These are phyloP conservation scores for Mortierella claussenii DNA, from an alignment of 192 early-diverging fungal genomes.

Conservation along the genomic window DNA sequence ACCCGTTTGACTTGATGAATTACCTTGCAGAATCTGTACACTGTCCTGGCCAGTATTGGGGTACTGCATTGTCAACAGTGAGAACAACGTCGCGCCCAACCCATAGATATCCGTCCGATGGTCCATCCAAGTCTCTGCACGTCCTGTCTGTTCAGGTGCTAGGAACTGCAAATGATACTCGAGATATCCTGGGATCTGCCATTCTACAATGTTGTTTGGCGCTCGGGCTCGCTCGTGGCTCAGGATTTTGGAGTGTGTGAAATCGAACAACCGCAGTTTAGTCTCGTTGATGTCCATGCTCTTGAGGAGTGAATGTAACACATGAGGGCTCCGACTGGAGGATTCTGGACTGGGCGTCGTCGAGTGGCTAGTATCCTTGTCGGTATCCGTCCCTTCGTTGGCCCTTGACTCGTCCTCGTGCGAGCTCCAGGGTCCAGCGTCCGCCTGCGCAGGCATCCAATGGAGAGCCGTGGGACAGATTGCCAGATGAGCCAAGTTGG, in stretches of 20 bases:
- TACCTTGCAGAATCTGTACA: slow-evolving; percentile 50
- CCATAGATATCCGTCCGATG: slow-evolving; percentile 47
- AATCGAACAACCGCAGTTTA: slow-evolving; percentile 37
- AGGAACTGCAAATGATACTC: slow-evolving; percentile 48
- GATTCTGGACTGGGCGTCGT: background rate
- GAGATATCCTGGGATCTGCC: slow-evolving; percentile 45
- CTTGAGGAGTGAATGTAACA: slow-evolving; percentile 7
- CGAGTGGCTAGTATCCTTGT: background rate
- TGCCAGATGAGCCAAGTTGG: slow-evolving; percentile 33
- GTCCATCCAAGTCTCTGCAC: slow-evolving; percentile 54
- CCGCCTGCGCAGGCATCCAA: slow-evolving; percentile 21
- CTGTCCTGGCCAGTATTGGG: slow-evolving; percentile 42
- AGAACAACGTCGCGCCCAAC: slow-evolving; percentile 35
- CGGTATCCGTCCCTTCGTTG: background rate
- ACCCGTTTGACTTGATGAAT: too few relatives aligned
- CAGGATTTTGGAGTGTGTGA: slow-evolving; percentile 46
- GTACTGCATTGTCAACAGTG: slow-evolving; percentile 49
- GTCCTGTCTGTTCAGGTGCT: slow-evolving; percentile 46
- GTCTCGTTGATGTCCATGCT: slow-evolving; percentile 43
- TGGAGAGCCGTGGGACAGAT: slow-evolving; percentile 39
- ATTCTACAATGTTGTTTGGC: slow-evolving; percentile 48
- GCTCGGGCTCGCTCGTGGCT: slow-evolving; percentile 50
- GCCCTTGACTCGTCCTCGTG: background rate
- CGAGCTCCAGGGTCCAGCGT: background rate
- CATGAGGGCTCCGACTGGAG: background rate